These are phyloP conservation scores for Coemansia erecta DNA, from an alignment of 192 early-diverging fungal genomes.

Conservation along the genomic window DNA sequence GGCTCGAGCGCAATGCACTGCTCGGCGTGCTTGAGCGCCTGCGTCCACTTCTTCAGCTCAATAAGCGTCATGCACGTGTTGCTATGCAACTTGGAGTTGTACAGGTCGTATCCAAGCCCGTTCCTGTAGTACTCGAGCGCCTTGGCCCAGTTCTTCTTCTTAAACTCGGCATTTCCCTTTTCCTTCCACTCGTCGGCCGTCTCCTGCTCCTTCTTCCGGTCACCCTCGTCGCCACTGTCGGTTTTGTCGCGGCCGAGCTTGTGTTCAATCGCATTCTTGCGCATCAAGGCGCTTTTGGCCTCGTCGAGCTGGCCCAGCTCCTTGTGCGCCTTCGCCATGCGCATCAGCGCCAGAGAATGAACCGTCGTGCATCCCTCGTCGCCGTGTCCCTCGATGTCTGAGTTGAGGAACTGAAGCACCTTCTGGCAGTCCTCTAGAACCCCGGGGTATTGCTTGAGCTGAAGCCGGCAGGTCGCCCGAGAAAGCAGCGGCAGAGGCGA, in stretches of 20 bases:
- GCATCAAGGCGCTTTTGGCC: conserved; percentile 49
- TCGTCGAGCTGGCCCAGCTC: conserved; percentile 47
- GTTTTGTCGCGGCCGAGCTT: conserved; percentile 35
- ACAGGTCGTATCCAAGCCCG: conserved; percentile 50
- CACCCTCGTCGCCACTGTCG: conserved; percentile 8
- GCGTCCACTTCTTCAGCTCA: conserved; percentile 43
- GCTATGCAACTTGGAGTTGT: conserved; percentile 49
- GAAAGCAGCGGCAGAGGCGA: conserved; percentile 50
- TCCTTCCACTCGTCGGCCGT: conserved; percentile 48
- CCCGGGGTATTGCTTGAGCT: conserved; percentile 44
- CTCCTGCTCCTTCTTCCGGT: conserved; percentile 8
- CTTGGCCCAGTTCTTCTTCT: conserved; percentile 42
- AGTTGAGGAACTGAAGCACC: conserved; percentile 51
- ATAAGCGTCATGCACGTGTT: conserved; percentile 53
- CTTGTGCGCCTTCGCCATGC: conserved; percentile 56
- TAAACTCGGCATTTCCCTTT: conserved; percentile 49
- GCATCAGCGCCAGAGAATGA: conserved; percentile 53
- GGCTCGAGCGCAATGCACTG: conserved; percentile 54
- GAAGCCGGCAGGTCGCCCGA: conserved; percentile 49
- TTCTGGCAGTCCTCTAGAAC: conserved; percentile 51
- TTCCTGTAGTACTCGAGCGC: conserved; percentile 47
- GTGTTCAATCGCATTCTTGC: conserved; percentile 53
- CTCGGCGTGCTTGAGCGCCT: conserved; percentile 54
- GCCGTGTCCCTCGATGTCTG: conserved; percentile 39
- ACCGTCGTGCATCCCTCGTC: conserved; percentile 52